These are phyloP conservation scores for Thermothelomyces thermophilus DNA, from an alignment of 2,329 filamentous ascomycete species.

Conservation along the genomic window DNA sequence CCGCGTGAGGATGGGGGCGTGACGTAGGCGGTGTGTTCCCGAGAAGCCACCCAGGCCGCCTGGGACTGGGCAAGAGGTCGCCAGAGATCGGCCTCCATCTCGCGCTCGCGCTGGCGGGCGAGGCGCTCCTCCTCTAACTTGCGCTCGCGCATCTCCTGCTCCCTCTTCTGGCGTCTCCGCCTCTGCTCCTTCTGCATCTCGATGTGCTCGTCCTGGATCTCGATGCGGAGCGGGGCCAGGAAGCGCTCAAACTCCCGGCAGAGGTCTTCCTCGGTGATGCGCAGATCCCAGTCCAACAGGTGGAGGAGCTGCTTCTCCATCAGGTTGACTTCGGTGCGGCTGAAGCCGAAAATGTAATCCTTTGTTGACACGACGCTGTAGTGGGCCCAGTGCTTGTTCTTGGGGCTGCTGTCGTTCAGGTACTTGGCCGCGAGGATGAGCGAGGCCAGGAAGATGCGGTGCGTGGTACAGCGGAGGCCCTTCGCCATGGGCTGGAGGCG, in stretches of 20 bases:
- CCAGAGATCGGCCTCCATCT: slow-evolving; percentile 33
- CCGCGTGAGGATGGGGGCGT: slow-evolving; percentile 43
- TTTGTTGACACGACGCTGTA: slow-evolving; percentile 74
- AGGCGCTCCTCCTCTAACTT: slow-evolving; percentile 6
- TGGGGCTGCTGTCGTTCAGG: slow-evolving; percentile 94
- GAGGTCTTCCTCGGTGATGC: slow-evolving; percentile 78
- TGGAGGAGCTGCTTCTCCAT: slow-evolving; percentile 99
- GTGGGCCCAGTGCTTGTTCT: slow-evolving; percentile 99
- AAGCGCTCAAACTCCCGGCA: slow-evolving; percentile 83
- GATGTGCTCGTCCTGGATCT: slow-evolving; percentile 45
- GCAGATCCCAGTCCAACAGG: slow-evolving; percentile 88
- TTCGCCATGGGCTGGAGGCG: slow-evolving; percentile 90
- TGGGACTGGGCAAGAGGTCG: slow-evolving; percentile 21
- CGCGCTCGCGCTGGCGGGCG: slow-evolving; percentile 33
- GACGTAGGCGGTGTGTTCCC: slow-evolving; percentile 32
- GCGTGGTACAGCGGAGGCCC: slow-evolving; percentile 91
- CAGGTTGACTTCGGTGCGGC: slow-evolving; percentile 89
- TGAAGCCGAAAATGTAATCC: slow-evolving; percentile 73
- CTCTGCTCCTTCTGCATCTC: slow-evolving; percentile 39
- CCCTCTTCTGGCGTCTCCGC: slow-evolving; percentile 15
- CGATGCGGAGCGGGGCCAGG: slow-evolving; percentile 71
- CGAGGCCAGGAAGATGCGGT: slow-evolving; percentile 91
- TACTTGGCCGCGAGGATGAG: slow-evolving; percentile 91
- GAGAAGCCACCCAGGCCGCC: slow-evolving; percentile 22
- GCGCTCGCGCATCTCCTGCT: slow-evolving; percentile 36